Conservation (phyloP, 768 basidiomycete genomes). For the Lactarius indigo region DNA sequence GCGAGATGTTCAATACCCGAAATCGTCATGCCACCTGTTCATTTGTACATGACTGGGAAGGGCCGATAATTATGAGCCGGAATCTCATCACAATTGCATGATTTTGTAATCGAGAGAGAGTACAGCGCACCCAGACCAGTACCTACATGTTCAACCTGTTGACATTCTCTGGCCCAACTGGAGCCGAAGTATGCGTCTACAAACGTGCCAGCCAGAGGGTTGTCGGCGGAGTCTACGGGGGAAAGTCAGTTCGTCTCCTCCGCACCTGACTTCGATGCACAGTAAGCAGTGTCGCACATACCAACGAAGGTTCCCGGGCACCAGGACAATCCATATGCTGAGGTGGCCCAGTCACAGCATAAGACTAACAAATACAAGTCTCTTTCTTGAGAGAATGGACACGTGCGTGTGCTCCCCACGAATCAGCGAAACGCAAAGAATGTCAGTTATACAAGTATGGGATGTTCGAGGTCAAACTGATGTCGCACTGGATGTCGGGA, state of each 20-base stretch:
- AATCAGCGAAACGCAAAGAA: slow-evolving; percentile 46
- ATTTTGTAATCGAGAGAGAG: too few species aligned
- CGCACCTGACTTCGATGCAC: not conserved
- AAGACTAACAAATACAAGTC: not conserved
- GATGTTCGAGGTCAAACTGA: slow-evolving; percentile 61
- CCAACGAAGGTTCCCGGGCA: slow-evolving; percentile 53
- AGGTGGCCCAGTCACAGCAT: slow-evolving; percentile 54
- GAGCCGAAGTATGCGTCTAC: too few species aligned
- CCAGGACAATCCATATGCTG: slow-evolving; percentile 42
- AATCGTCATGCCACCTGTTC: too few species aligned
- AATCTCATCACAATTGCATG: too few species aligned
- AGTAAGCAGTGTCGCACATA: slow-evolving; percentile 25
- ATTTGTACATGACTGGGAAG: too few species aligned
- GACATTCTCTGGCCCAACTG: too few species aligned
- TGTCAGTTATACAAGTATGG: slow-evolving; percentile 66
- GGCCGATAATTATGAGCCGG: too few species aligned
- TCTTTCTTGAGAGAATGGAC: not conserved
- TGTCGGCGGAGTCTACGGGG: too few species aligned
- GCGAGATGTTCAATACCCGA: too few species aligned
- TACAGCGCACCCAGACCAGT: too few species aligned
- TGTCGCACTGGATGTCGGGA: slow-evolving; percentile 55
- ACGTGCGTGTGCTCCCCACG: not conserved
- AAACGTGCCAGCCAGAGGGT: too few species aligned
- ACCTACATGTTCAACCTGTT: too few species aligned
- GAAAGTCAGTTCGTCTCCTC: slow-evolving; percentile 27